Evolutionary conservation across 306 rosid genomes (phyloP), one percentile per base, ranked within the genome.

Genomic region (Sindora glabra): DNA sequence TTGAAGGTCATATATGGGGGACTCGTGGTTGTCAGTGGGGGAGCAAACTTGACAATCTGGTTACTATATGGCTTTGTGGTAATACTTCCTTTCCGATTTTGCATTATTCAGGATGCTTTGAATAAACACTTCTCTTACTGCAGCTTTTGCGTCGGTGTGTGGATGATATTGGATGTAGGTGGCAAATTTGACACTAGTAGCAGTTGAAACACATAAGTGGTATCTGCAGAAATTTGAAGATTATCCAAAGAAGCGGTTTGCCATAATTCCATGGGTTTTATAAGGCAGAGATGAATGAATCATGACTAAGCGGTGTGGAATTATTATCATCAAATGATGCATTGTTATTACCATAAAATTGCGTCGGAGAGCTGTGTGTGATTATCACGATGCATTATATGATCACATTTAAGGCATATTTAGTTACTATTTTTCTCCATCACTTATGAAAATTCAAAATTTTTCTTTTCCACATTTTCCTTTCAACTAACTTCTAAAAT

Each of bases 121-220:
- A 68, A 52, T 51, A 22, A 23, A 26, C 6, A 5, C 6, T 32
- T 32, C 5, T 58, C 7, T 48, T 29, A 47, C 15, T 16, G 25
- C 30, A 21, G 24, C 48, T 37, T 23, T 6, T 36, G n/a, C 10
- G 6, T n/a, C 18, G n/a, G 14, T n/a, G 19, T 26, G 21, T 23
- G 33, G 47, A n/a, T 36, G 55, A 12, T 26, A 6, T 48, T 14
- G 34, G 19, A 52, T 57, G 70, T 81, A 78, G 87, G 84, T 73
- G 73, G 72, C 76, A 27, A 78, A 81, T 52, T 56, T 81, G 61
- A 74, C 36, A 30, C 22, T 77, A 12, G 72, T 76, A 19, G 81
- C 83, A 23, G 81, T 71, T 11, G 87, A 81, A 71, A 81, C 84
- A 5, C 87, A 78, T 21, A 71, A 72, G 46, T 77, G 87, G 87